Evolutionary conservation across 306 rosid genomes (phyloP), one percentile per base, ranked within the genome.

Genomic region (Cucurbita argyrosperma): DNA sequence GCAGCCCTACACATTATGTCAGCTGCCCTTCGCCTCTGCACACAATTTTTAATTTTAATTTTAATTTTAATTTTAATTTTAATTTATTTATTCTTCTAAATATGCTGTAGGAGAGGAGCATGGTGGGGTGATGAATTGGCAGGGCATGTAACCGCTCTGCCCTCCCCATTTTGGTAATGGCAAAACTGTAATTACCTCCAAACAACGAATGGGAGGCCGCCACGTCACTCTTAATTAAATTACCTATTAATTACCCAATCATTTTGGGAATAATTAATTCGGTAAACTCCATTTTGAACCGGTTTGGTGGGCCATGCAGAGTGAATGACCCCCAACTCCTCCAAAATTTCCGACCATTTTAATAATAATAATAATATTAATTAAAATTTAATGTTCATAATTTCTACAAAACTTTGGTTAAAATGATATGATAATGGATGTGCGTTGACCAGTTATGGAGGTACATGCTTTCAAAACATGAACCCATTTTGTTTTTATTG

Each of bases 211-310:
- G 23, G 23, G 68, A 5, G 46, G 37, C n/a, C 21, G 37, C n/a
- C 21, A 66, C 72, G 72, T 66, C 72, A 64, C 51, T 3, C 2
- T 51, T 66, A 66, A 19, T 23, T 54, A 5, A 66, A 63, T 64
- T 40, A 64, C 71, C 51, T 40, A 16, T 64, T 64, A 19, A 66
- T 66, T 66, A 66, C 21, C 72, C 71, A 66, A 66, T 66, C 72
- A 66, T 66, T 66, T 21, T 67, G 21, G 0, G n/a, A 46, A 2
- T 67, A 21, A 11, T 66, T 21, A 19, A 66, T 43, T 67, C 0
- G 37, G n/a, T 13, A 43, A 46, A 42, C 71, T 64, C 71, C 38
- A 46, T 21, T 45, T 19, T 21, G 40, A 45, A 67, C 72, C 19
- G 39, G 5, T 46, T 67, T 45, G 9, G 72, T 67, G 72, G 54